A percentile compares a stretch with the other conserved stretches of the same genome.
Evolutionary conservation across 306 rosid species (phyloP).

Genomic region (Begonia loranthoides): DNA sequence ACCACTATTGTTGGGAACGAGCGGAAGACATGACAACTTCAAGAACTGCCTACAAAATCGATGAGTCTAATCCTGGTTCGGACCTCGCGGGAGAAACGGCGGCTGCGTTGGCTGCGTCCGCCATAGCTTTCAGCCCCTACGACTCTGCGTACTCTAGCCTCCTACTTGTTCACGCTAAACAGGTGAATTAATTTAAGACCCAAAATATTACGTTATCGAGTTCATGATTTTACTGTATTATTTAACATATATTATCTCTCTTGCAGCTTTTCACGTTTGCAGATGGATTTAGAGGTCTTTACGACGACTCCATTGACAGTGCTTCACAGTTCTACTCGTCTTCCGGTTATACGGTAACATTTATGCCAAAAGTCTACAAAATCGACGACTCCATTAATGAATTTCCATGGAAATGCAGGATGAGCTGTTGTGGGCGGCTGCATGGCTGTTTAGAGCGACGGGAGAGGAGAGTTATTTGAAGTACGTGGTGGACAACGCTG

Average conservation of each 20-base stretch:
- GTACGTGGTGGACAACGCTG: constrained; percentile 59
- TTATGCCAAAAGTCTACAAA: no score
- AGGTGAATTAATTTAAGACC: constrained; percentile 18
- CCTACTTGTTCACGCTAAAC: constrained; percentile 57
- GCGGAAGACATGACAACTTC: constrained; percentile 87
- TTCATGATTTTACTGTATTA: no score
- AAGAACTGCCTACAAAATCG: constrained; percentile 56
- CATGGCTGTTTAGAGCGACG: constrained; percentile 71
- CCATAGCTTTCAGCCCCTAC: constrained; percentile 67
- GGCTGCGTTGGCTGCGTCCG: constrained; percentile 76
- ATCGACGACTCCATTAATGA: no score
- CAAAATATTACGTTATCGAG: no score
- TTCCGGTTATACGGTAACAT: constrained; percentile 55
- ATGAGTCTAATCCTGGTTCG: constrained; percentile 69
- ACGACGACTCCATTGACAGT: constrained; percentile 38
- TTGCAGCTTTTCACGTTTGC: constrained; percentile 78
- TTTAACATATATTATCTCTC: background rate
- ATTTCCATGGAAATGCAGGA: constrained; percentile 28
- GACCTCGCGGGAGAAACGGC: constrained; percentile 91
- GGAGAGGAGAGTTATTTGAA: constrained; percentile 59
- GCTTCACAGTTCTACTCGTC: constrained; percentile 60
- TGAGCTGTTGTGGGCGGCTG: constrained; percentile 83
- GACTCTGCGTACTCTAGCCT: constrained; percentile 68
- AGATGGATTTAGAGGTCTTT: constrained; percentile 57
- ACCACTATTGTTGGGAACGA: constrained; percentile 82